A percentile compares a stretch with the other conserved stretches of the same genome.
Conservation (phyloP, 2,329 filamentous ascomycete genomes). For the Colletotrichum trifolii region DNA sequence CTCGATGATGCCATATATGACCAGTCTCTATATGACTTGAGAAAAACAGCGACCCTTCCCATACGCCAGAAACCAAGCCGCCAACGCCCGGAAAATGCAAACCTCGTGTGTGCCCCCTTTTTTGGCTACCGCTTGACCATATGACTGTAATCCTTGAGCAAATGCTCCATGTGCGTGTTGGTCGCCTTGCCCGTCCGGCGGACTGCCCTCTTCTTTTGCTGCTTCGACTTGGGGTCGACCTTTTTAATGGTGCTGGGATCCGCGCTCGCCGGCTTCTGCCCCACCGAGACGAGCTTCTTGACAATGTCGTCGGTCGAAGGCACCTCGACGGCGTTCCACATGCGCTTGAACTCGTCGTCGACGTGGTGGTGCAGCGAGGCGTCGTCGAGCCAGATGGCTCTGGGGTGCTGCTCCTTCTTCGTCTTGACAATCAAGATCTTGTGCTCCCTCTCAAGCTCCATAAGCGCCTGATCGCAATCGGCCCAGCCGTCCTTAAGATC, state of each 20-base stretch:
- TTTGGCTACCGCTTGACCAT: slow-evolving; percentile 51
- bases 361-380: slow-evolving; percentile 79
- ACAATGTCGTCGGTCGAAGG: slow-evolving; percentile 82
- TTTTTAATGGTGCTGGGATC: slow-evolving; percentile 71
- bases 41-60: slow-evolving; percentile 18
- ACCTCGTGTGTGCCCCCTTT: background rate
- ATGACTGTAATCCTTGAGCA: slow-evolving; percentile 78
- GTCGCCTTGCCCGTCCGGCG: slow-evolving; percentile 83
- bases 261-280: slow-evolving; percentile 86
- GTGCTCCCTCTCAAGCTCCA: slow-evolving; percentile 80
- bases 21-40: slow-evolving; percentile 20
- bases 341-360: slow-evolving; percentile 83
- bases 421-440: slow-evolving; percentile 87
- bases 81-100: slow-evolving; percentile 32
- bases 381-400: slow-evolving; percentile 91
- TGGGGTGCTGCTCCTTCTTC: slow-evolving; percentile 90
- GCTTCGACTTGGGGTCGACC: slow-evolving; percentile 71
- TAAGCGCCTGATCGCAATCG: slow-evolving; percentile 82
- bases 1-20: slow-evolving; percentile 7
- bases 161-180: slow-evolving; percentile 86
- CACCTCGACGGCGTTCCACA: slow-evolving; percentile 85
- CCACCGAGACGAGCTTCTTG: slow-evolving; percentile 78
- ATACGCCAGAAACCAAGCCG: background rate
- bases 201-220: slow-evolving; percentile 75
- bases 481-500: slow-evolving; percentile 97